These are phyloP conservation scores for Aspergillus sp. DNA, from an alignment of 2,329 filamentous ascomycete species.

Conservation along the genomic window DNA sequence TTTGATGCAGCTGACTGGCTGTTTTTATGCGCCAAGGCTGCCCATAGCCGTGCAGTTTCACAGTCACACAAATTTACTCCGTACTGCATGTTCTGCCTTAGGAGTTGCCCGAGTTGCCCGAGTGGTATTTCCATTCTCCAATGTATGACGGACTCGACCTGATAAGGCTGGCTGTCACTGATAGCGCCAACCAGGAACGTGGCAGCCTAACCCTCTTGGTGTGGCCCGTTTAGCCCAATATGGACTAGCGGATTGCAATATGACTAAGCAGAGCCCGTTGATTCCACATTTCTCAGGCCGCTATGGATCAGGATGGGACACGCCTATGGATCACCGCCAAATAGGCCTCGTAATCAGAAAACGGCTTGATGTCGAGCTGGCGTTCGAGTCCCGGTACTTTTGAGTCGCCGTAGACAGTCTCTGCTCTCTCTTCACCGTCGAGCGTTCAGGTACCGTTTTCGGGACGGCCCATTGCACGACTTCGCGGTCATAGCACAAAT, in stretches of 20 bases:
- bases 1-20: too few relatives aligned
- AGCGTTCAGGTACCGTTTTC: not conserved
- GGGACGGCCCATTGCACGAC: not conserved
- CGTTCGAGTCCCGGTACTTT: not conserved
- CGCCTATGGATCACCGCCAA: not conserved
- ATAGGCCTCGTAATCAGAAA: not conserved
- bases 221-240: not conserved
- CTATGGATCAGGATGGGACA: too few relatives aligned
- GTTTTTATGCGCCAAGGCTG: too few relatives aligned
- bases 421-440: not conserved
- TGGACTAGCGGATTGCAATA: slow-evolving; percentile 8
- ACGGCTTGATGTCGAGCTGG: not conserved
- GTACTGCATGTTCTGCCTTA: too few relatives aligned
- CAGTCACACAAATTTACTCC: too few relatives aligned
- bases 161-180: not conserved
- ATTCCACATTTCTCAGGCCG: not conserved
- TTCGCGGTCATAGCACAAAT: not conserved
- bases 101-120: too few relatives aligned
- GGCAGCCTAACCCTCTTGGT: slow-evolving; percentile 9
- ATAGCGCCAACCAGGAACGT: slow-evolving; percentile 11
- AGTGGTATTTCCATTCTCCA: too few relatives aligned
- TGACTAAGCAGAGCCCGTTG: not conserved
- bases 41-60: too few relatives aligned
- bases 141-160: not conserved
- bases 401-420: not conserved